These are phyloP conservation scores for Hymenoscyphus fructigenus DNA, from an alignment of 2,329 filamentous ascomycete genomes.

Conservation along the genomic window DNA sequence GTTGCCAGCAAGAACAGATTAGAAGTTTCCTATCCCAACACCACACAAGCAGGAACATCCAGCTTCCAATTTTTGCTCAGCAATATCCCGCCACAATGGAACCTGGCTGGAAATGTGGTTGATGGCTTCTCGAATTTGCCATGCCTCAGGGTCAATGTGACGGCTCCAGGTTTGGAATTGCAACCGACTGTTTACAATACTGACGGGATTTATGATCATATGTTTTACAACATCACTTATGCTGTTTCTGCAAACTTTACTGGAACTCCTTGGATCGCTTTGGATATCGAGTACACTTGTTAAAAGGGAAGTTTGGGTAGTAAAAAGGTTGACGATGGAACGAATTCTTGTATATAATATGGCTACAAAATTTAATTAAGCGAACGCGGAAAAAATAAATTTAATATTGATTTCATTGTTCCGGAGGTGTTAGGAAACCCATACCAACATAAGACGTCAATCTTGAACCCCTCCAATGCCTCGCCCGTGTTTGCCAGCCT, in stretches of 20 bases:
- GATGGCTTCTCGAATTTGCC: constrained; percentile 40
- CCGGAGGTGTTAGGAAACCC: too few species aligned
- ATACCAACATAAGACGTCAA: too few species aligned
- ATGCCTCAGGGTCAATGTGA: constrained; percentile 42
- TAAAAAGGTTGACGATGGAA: neutral
- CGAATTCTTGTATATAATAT: neutral
- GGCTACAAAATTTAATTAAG: too few species aligned
- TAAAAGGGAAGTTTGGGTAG: neutral
- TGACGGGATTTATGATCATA: constrained; percentile 41
- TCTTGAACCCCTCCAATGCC: too few species aligned
- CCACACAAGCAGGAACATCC: constrained; percentile 40
- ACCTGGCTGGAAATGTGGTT: constrained; percentile 33
- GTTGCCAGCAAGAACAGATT: constrained; percentile 39
- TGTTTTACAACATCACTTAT: constrained; percentile 48
- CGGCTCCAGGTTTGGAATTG: constrained; percentile 40
- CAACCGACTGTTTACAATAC: constrained; percentile 40
- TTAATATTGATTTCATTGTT: too few species aligned
- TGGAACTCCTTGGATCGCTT: constrained; percentile 40
- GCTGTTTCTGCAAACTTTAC: constrained; percentile 42
- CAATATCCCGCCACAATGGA: constrained; percentile 42
- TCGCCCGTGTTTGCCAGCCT: neutral
- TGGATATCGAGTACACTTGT: constrained; percentile 39
- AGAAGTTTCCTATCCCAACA: constrained; percentile 42
- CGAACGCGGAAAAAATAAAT: too few species aligned
- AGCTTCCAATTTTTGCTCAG: constrained; percentile 43